Evolutionary conservation across 805 yeast species (phyloP).

Genomic region (Candida rishiriensis): DNA sequence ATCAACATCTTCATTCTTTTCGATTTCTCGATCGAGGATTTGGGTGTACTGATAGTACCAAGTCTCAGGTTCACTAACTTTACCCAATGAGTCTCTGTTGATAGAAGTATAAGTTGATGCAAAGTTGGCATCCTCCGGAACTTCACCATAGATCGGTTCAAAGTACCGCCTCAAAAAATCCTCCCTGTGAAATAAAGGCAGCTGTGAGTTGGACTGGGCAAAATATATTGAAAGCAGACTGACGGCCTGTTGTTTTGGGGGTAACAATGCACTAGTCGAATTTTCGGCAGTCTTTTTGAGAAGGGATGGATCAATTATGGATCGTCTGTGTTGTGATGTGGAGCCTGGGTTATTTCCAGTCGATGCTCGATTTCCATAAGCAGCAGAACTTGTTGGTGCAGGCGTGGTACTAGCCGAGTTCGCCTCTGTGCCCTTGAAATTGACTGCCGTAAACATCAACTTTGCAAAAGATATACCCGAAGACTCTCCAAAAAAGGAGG

Average conservation of each 20-base stretch:
- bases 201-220: constrained; percentile 75
- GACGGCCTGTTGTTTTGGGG: constrained; percentile 69
- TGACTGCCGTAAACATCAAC: constrained; percentile 72
- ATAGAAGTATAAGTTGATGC: constrained; percentile 55
- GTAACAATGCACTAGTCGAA: constrained; percentile 47
- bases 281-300: constrained; percentile 19
- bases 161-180: constrained; percentile 62
- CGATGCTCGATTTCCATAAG: background rate
- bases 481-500: constrained; percentile 44
- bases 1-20: constrained; percentile 22
- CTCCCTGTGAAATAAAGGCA: constrained; percentile 82
- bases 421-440: constrained; percentile 35
- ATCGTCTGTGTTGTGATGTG: constrained; percentile 7
- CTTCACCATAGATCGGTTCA: constrained; percentile 74
- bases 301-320: constrained; percentile 26
- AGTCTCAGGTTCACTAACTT: constrained; percentile 33
- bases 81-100: constrained; percentile 29
- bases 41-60: constrained; percentile 44
- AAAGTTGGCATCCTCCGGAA: constrained; percentile 48
- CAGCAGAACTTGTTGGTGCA: constrained; percentile 1
- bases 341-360: background rate
- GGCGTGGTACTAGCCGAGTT: constrained; percentile 1
- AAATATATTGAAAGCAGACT: constrained; percentile 61
- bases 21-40: constrained; percentile 26
- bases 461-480: constrained; percentile 72